Evolutionary conservation across 176 grass and related monocot species (phyloP).

Genomic region (Metroxylon sagu): DNA sequence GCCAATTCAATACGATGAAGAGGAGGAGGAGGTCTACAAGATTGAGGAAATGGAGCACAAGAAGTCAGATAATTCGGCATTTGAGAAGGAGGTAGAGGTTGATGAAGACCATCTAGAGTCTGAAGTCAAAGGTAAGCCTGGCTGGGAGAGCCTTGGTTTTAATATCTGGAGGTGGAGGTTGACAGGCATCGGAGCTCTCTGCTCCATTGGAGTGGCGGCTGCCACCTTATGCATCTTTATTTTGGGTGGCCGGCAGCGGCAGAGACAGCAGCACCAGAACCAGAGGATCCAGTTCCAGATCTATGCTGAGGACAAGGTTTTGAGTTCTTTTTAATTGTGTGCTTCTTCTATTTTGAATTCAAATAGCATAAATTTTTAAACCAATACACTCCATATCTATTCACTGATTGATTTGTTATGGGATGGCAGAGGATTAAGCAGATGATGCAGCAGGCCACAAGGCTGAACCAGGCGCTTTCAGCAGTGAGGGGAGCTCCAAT

Average conservation of each 20-base stretch:
- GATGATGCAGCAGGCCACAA: conserved; percentile 43
- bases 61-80: conserved; percentile 10
- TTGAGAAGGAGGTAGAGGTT: neutral
- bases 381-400: no score
- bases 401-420: neutral
- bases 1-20: conserved; percentile 11
- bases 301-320: conserved; percentile 49
- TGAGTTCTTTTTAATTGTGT: neutral
- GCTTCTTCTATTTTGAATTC: neutral
- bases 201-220: conserved; percentile 70
- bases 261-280: conserved; percentile 29
- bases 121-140: neutral
- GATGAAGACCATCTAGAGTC: conserved; percentile 5
- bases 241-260: conserved; percentile 35
- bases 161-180: conserved; percentile 32
- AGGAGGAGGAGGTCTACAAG: conserved; percentile 24
- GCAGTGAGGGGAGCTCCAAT: conserved; percentile 48
- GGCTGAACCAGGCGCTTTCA: conserved; percentile 70
- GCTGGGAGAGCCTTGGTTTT: conserved; percentile 29
- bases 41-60: conserved; percentile 7
- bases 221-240: conserved; percentile 64
- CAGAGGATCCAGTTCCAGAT: conserved; percentile 59
- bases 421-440: conserved; percentile 57
- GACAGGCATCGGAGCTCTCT: conserved; percentile 58
- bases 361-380: no score